Conservation (phyloP, 495 filamentous ascomycete genomes). For the Daldinia concentrica region DNA sequence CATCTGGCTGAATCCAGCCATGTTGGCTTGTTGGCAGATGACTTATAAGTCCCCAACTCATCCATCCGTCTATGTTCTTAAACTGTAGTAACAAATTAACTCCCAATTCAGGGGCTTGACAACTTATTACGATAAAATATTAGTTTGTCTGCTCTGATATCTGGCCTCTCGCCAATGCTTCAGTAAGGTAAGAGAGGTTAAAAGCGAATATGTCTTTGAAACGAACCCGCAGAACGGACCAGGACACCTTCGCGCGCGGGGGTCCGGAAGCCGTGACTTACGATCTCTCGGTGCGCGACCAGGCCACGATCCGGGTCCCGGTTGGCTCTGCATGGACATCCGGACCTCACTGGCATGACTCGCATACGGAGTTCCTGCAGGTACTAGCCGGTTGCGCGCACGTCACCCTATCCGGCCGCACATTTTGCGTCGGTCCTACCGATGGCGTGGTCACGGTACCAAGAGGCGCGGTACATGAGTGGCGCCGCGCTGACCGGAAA, state of each 20-base stretch:
- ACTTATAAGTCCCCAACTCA: not conserved
- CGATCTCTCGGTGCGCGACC: slow-evolving; percentile 39
- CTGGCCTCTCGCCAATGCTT: not conserved
- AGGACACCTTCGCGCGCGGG: slow-evolving; percentile 39
- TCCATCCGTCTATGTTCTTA: not conserved
- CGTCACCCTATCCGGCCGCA: slow-evolving; percentile 26
- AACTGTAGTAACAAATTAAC: not conserved
- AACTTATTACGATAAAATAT: not conserved
- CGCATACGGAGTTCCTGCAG: slow-evolving; percentile 49
- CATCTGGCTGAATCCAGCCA: not conserved
- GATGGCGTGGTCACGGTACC: slow-evolving; percentile 31
- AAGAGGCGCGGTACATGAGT: slow-evolving; percentile 43
- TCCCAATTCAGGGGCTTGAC: not conserved
- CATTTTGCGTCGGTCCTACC: not conserved
- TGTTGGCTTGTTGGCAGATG: not conserved
- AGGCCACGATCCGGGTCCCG: slow-evolving; percentile 46
- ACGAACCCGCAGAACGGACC: slow-evolving; percentile 9
- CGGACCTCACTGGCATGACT: slow-evolving; percentile 49
- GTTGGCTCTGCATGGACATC: slow-evolving; percentile 45
- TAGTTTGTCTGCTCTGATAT: not conserved
- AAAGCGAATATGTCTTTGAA: slow-evolving; percentile 2
- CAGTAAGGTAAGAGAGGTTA: not conserved
- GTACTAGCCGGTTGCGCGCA: slow-evolving; percentile 42
- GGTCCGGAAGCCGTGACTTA: slow-evolving; percentile 47
- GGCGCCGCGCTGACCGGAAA: slow-evolving; percentile 23